Conservation (phyloP, 495 filamentous ascomycete species). For the Penicillium desertorum region DNA sequence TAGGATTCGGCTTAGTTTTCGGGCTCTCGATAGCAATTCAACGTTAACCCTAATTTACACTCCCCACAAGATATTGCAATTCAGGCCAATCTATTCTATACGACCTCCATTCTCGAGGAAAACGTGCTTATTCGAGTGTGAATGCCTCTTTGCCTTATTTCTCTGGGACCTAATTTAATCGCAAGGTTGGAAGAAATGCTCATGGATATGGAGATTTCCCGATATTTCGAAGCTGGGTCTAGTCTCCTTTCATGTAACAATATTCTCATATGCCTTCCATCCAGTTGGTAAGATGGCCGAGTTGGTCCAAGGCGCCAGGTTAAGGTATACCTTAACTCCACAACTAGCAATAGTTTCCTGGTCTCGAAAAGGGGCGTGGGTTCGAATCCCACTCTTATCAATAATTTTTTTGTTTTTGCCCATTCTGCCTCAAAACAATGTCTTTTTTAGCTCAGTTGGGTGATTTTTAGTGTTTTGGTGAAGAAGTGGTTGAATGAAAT, state of each 20-base stretch:
- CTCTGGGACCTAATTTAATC: no score
- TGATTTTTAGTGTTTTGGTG: not conserved
- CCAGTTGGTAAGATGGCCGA: slow-evolving; percentile 30
- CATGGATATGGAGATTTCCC: no score
- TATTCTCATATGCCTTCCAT: not conserved
- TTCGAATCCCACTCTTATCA: slow-evolving; percentile 45
- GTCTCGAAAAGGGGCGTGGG: slow-evolving; percentile 28
- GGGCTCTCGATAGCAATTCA: no score
- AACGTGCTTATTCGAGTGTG: no score
- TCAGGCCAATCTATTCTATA: no score
- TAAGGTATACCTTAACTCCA: slow-evolving; percentile 32
- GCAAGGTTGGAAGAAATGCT: no score
- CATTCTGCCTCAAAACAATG: not conserved
- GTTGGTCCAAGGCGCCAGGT: slow-evolving; percentile 38
- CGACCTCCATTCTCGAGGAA: no score
- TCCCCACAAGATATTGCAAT: no score
- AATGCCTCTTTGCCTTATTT: no score
- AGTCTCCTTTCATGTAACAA: not conserved
- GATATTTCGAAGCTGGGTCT: no score
- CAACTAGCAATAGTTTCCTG: slow-evolving; percentile 12
- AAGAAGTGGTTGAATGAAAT: not conserved
- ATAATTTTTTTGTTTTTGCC: slow-evolving; percentile 15
- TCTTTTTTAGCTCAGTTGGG: not conserved
- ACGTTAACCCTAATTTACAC: no score
- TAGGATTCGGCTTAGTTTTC: no score